Conservation (phyloP, 2,329 filamentous ascomycete species). For the Penicillium sp. region DNA sequence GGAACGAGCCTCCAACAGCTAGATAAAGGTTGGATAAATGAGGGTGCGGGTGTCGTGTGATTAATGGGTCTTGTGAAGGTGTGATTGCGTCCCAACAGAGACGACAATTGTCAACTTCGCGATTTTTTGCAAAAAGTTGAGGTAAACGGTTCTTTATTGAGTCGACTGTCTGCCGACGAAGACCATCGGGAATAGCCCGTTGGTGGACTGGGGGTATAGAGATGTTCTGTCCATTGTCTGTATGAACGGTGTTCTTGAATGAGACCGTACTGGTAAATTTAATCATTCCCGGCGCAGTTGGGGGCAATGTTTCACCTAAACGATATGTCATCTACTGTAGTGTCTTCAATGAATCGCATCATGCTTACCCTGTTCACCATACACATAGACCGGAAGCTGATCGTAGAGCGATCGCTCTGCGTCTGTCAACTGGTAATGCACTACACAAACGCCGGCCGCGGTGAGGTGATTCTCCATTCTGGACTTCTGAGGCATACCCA, state of each 20-base stretch:
- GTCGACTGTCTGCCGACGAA: conserved; percentile 44
- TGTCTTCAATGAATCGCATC: background rate
- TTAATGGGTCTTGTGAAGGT: conserved; percentile 63
- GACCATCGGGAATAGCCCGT: conserved; percentile 38
- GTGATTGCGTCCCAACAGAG: conserved; percentile 63
- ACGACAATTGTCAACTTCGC: conserved; percentile 45
- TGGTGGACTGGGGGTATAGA: conserved; percentile 53
- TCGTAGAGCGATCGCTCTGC: conserved; percentile 51
- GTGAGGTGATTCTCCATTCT: conserved; percentile 55
- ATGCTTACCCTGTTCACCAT: conserved; percentile 41
- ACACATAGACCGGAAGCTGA: conserved; percentile 56
- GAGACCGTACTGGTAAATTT: conserved; percentile 64
- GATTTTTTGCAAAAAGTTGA: conserved; percentile 31
- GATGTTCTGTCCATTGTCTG: conserved; percentile 52
- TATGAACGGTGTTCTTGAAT: conserved; percentile 55
- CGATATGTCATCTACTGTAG: background rate
- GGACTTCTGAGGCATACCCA: conserved; percentile 47
- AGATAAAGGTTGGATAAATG: conserved; percentile 56
- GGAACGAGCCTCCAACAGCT: conserved; percentile 63
- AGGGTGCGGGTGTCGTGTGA: conserved; percentile 53
- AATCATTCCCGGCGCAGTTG: conserved; percentile 51
- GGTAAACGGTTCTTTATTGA: conserved; percentile 25
- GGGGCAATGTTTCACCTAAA: conserved; percentile 48
- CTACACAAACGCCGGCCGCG: conserved; percentile 62
- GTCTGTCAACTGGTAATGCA: conserved; percentile 55